Evolutionary conservation across 805 yeast species (phyloP).

Genomic region (Monosporozyma siamensis): DNA sequence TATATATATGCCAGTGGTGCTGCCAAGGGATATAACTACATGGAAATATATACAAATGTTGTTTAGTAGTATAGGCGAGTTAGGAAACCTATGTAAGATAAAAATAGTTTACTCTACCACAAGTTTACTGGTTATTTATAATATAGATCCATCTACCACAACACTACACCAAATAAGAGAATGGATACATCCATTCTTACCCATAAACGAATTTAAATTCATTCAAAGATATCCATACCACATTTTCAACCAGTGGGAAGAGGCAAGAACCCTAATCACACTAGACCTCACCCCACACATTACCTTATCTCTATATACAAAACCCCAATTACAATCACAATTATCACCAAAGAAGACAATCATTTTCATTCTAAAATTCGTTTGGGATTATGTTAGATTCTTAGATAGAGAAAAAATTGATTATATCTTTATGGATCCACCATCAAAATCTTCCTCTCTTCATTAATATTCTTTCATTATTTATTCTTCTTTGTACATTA

Average conservation of each 20-base stretch:
- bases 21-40: too few species aligned
- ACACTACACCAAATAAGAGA: constrained; percentile 46
- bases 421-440: not conserved
- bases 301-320: not conserved
- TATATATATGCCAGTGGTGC: too few species aligned
- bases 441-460: too few species aligned
- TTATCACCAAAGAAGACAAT: not conserved
- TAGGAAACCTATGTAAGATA: constrained; percentile 15
- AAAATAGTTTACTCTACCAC: constrained; percentile 59
- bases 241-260: constrained; percentile 38
- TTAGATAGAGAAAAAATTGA: not conserved
- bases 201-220: constrained; percentile 45
- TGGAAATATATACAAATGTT: too few species aligned
- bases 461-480: too few species aligned
- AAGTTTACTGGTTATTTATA: constrained; percentile 37
- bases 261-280: constrained; percentile 41
- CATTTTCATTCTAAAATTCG: not conserved
- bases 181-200: constrained; percentile 23
- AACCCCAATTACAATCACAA: not conserved
- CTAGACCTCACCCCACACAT: constrained; percentile 52
- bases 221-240: constrained; percentile 46
- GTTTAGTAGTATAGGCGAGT: too few species aligned
- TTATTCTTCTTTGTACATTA: too few species aligned
- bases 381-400: not conserved
- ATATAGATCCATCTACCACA: constrained; percentile 33